Evolutionary conservation across 768 basidiomycete genomes (phyloP).

Genomic region (Boletus barrowsii): DNA sequence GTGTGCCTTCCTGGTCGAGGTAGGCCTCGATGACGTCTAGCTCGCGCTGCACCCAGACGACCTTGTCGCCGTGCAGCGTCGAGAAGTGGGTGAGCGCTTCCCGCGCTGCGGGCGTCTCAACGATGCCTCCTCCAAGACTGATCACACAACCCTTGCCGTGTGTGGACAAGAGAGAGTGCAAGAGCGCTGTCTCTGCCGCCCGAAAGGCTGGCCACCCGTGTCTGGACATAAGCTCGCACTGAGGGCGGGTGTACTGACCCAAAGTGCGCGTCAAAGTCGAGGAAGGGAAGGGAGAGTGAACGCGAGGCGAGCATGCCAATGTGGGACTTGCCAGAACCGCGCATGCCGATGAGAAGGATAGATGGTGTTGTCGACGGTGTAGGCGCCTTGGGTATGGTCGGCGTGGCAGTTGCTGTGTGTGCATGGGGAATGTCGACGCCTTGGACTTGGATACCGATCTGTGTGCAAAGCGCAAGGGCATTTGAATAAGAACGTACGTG

Average conservation of each 20-base stretch:
- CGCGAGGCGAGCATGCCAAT: slow-evolving; percentile 76
- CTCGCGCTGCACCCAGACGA: slow-evolving; percentile 82
- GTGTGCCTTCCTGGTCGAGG: slow-evolving; percentile 70
- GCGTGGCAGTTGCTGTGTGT: slow-evolving; percentile 43
- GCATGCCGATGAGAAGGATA: slow-evolving; percentile 89
- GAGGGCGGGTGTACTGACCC: slow-evolving; percentile 56
- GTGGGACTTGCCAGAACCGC: slow-evolving; percentile 92
- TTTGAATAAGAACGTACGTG: background rate
- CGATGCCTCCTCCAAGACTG: slow-evolving; percentile 92
- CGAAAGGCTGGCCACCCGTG: slow-evolving; percentile 93
- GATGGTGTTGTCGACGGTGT: slow-evolving; percentile 44
- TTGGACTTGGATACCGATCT: slow-evolving; percentile 88
- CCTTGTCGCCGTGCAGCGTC: slow-evolving; percentile 52
- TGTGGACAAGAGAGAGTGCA: slow-evolving; percentile 62
- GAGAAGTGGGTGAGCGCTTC: slow-evolving; percentile 67
- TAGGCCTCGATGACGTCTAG: slow-evolving; percentile 80
- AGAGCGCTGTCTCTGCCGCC: slow-evolving; percentile 64
- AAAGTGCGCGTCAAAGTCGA: slow-evolving; percentile 87
- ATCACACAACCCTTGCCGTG: slow-evolving; percentile 65
- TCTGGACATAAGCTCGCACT: slow-evolving; percentile 74
- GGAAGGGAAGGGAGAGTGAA: slow-evolving; percentile 65
- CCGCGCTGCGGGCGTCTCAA: slow-evolving; percentile 78
- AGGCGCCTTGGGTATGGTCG: slow-evolving; percentile 12
- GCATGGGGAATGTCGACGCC: slow-evolving; percentile 70
- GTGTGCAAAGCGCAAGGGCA: slow-evolving; percentile 28